Conservation (phyloP, 257 asterid genomes). For the Euphrasia confusa region DNA sequence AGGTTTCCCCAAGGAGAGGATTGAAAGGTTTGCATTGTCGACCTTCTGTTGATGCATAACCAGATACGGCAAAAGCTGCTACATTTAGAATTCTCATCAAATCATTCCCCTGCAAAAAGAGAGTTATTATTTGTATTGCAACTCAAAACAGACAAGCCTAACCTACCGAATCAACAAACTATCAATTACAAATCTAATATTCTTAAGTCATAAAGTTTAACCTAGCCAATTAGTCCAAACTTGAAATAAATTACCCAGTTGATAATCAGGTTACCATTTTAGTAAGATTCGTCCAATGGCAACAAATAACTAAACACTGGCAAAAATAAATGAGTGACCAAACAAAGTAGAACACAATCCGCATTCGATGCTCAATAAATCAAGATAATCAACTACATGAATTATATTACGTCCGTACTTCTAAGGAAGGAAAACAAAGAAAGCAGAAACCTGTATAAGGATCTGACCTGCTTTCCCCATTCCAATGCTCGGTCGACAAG, state of each 20-base stretch:
- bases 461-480: slow-evolving; percentile 90
- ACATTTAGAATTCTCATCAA: slow-evolving; percentile 90
- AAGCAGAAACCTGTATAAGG: slow-evolving; percentile 8
- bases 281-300: background rate
- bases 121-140: slow-evolving; percentile 13
- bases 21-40: slow-evolving; percentile 97
- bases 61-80: slow-evolving; percentile 98
- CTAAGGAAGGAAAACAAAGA: slow-evolving; percentile 18
- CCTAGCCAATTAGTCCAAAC: background rate
- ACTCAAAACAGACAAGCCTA: background rate
- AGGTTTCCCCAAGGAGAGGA: slow-evolving; percentile 99
- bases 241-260: background rate
- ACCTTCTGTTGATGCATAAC: slow-evolving; percentile 98
- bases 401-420: slow-evolving; percentile 14
- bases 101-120: slow-evolving; percentile 80
- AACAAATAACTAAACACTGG: background rate
- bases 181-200: background rate
- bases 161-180: background rate
- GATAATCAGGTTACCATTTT: background rate
- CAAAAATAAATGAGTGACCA: background rate
- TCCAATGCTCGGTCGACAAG: slow-evolving; percentile 88
- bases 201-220: background rate
- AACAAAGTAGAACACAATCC: slow-evolving; percentile 9
- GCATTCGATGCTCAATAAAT: slow-evolving; percentile 13
- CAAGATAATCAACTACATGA: slow-evolving; percentile 2